Percentiles rank a stretch among this genome's conserved stretches.
These are phyloP conservation scores for Annulohypoxylon bovei DNA, from an alignment of 495 filamentous ascomycete genomes.

Conservation along the genomic window DNA sequence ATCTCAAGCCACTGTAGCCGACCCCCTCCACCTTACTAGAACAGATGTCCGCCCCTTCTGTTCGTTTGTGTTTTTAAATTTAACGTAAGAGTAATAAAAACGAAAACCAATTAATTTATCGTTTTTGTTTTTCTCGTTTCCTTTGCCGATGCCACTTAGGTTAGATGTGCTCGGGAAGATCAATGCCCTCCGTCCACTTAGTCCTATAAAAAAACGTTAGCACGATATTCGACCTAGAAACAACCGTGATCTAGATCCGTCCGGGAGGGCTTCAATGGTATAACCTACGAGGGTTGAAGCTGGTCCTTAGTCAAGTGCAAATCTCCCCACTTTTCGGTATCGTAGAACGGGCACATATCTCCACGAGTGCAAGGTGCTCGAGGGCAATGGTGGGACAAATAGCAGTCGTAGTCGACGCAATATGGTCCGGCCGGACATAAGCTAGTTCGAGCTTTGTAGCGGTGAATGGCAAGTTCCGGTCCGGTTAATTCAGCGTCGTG, in stretches of 20 bases:
- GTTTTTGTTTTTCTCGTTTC: slow-evolving; percentile 1
- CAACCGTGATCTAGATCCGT: background rate
- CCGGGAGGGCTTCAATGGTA: background rate
- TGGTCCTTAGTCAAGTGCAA: slow-evolving; percentile 46
- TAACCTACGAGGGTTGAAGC: slow-evolving; percentile 42
- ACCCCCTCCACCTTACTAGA: background rate
- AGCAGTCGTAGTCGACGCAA: slow-evolving; percentile 47
- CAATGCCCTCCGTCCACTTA: slow-evolving; percentile 39
- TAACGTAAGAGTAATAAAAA: slow-evolving; percentile 25
- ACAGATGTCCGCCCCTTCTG: slow-evolving; percentile 12
- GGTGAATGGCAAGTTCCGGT: slow-evolving; percentile 46
- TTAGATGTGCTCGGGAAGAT: slow-evolving; percentile 43
- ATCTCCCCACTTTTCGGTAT: slow-evolving; percentile 45
- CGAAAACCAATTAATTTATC: slow-evolving; percentile 15
- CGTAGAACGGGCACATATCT: slow-evolving; percentile 42
- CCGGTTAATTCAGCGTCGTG: slow-evolving; percentile 45
- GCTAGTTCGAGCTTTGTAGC: slow-evolving; percentile 49
- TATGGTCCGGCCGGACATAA: slow-evolving; percentile 45
- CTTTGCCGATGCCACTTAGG: background rate
- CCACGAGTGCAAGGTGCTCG: slow-evolving; percentile 35
- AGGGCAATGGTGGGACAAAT: slow-evolving; percentile 48
- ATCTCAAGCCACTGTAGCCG: background rate
- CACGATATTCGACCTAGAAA: background rate
- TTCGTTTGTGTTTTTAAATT: background rate
- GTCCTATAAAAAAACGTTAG: slow-evolving; percentile 31